phyloP scores from a whole-genome alignment of 495 filamentous ascomycete species.

The Trypethelium eluteriae region DNA sequence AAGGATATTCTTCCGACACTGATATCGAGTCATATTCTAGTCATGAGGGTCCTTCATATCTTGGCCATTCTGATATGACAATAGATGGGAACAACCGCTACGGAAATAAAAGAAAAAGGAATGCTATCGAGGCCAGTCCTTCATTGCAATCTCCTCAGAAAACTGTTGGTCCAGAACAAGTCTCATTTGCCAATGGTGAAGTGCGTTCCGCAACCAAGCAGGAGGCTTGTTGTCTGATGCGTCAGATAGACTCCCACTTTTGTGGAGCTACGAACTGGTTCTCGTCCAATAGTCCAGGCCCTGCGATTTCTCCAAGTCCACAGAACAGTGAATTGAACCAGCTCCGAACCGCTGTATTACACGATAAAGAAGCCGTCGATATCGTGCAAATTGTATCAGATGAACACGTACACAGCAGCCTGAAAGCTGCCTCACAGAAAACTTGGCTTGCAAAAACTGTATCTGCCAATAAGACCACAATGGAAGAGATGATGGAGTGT shows the following conservation, averaged over 20 bases:
- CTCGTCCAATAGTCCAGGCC: neutral
- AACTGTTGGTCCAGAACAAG: neutral
- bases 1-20: slow-evolving; percentile 4
- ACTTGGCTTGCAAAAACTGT: neutral
- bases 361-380: neutral
- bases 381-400: neutral
- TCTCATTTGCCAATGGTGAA: neutral
- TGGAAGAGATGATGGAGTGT: neutral
- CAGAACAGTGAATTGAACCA: neutral
- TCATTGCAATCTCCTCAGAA: neutral
- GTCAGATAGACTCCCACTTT: slow-evolving; percentile 1
- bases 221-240: neutral
- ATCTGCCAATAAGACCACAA: neutral
- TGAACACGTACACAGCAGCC: neutral
- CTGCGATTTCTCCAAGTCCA: neutral
- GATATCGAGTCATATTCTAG: neutral
- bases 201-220: neutral
- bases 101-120: neutral
- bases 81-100: neutral
- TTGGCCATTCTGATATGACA: neutral
- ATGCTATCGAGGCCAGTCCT: neutral
- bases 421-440: neutral
- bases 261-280: neutral
- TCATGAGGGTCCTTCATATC: neutral
- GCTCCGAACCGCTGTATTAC: neutral